These are phyloP conservation scores for Thielaviopsis cerberus DNA, from an alignment of 2,329 filamentous ascomycete genomes.

Conservation along the genomic window DNA sequence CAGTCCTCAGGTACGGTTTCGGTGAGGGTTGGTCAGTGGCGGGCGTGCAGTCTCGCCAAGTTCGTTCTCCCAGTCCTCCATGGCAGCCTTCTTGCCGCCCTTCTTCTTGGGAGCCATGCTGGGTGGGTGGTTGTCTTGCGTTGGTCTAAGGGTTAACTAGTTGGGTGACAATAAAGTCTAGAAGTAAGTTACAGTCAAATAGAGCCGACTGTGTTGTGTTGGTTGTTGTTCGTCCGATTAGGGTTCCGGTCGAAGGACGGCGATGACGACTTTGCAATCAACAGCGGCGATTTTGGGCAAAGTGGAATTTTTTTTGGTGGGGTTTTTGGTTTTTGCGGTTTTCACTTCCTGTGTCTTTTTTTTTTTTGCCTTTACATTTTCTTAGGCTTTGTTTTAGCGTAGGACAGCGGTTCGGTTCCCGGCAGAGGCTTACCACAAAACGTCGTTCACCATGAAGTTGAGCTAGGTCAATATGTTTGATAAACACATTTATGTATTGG, in stretches of 20 bases:
- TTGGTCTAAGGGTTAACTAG: not conserved
- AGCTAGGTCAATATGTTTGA: too few species aligned
- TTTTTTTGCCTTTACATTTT: too few species aligned
- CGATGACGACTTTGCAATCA: not conserved
- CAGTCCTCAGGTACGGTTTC: too few species aligned
- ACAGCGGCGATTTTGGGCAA: not conserved
- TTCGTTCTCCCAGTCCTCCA: constrained; percentile 90
- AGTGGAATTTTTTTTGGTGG: not conserved
- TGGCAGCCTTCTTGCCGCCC: constrained; percentile 58
- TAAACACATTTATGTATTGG: too few species aligned
- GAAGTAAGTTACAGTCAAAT: not conserved
- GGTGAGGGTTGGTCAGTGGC: too few species aligned
- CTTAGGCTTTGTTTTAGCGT: not conserved
- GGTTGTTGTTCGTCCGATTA: not conserved
- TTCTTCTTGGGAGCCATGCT: constrained; percentile 90
- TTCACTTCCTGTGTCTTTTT: not conserved
- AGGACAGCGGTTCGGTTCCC: not conserved
- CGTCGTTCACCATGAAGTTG: too few species aligned
- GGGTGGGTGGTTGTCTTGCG: constrained; percentile 3
- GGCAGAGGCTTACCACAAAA: not conserved
- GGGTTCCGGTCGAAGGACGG: not conserved
- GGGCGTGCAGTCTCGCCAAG: constrained; percentile 63
- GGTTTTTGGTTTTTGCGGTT: not conserved
- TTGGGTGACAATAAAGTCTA: not conserved
- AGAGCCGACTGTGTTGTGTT: not conserved